phyloP scores from a whole-genome alignment of 2,329 filamentous ascomycete species.

The Hysterium pulicare region DNA sequence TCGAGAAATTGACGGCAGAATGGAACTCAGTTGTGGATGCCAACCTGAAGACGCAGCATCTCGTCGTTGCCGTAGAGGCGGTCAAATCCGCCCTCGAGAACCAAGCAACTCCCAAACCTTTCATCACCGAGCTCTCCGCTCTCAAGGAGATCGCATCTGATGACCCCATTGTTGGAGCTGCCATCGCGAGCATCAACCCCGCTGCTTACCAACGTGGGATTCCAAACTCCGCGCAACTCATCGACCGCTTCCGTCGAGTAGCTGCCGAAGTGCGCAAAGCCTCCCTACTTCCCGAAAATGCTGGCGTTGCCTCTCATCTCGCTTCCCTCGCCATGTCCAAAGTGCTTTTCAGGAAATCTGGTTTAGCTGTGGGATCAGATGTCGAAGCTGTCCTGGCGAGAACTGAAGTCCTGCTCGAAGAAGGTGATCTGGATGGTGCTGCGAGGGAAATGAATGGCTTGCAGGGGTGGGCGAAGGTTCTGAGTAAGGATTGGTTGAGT shows the following conservation, averaged over 20 bases:
- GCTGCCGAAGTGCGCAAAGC: slow-evolving; percentile 92
- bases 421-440: slow-evolving; percentile 86
- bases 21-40: slow-evolving; percentile 90
- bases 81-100: slow-evolving; percentile 80
- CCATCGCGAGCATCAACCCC: slow-evolving; percentile 95
- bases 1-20: slow-evolving; percentile 81
- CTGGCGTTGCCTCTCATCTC: slow-evolving; percentile 90
- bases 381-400: slow-evolving; percentile 91
- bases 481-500: slow-evolving; percentile 89
- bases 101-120: slow-evolving; percentile 71
- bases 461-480: slow-evolving; percentile 89
- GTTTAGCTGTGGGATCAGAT: slow-evolving; percentile 74
- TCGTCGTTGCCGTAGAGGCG: slow-evolving; percentile 92
- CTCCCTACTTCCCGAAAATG: slow-evolving; percentile 84
- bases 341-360: slow-evolving; percentile 87
- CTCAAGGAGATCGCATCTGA: slow-evolving; percentile 87
- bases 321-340: slow-evolving; percentile 88
- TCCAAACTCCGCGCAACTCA: slow-evolving; percentile 75
- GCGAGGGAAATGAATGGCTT: slow-evolving; percentile 93
- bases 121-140: slow-evolving; percentile 87
- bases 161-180: slow-evolving; percentile 83
- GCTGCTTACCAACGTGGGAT: slow-evolving; percentile 89
- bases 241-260: slow-evolving; percentile 94
- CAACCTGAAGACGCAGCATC: slow-evolving; percentile 91
- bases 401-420: slow-evolving; percentile 85